Percentiles rank a stretch among this genome's conserved stretches.
Evolutionary conservation across 1,284 basidiomycete species (phyloP).

Genomic region (Leccinum fuscescens): DNA sequence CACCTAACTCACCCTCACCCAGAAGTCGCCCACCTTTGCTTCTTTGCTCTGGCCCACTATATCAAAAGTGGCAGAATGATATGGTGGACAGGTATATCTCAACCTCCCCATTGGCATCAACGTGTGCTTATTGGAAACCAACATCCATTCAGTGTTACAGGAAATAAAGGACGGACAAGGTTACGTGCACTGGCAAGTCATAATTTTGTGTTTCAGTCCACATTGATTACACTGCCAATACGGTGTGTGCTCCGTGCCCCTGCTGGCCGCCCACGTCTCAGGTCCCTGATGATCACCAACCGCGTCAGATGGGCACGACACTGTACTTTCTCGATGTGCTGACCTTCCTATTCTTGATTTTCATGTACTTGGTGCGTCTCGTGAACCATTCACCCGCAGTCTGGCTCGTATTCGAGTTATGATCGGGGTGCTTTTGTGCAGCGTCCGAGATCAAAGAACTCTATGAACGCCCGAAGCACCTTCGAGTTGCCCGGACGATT

Average conservation of each 20-base stretch:
- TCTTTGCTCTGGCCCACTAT: no score
- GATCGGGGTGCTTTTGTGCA: background rate
- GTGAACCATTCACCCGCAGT: background rate
- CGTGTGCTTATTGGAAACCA: no score
- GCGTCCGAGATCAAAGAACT: background rate
- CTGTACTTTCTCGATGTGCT: background rate
- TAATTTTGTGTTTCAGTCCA: background rate
- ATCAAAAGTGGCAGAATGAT: no score
- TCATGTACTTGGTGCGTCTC: background rate
- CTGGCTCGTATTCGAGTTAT: background rate
- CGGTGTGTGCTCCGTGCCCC: background rate
- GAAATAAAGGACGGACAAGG: background rate
- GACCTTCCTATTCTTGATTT: background rate
- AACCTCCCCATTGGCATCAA: no score
- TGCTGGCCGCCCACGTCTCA: background rate
- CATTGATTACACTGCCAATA: slow-evolving; percentile 2
- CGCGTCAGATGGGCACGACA: background rate
- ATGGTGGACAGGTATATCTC: no score
- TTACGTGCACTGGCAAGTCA: background rate
- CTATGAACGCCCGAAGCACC: slow-evolving; percentile 11
- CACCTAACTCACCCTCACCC: no score
- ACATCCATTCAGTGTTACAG: background rate
- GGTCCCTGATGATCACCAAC: background rate
- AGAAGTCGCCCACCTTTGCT: no score
- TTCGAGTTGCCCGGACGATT: background rate